phyloP scores from a whole-genome alignment of 129 eudicot genomes.

The Mikania micrantha region DNA sequence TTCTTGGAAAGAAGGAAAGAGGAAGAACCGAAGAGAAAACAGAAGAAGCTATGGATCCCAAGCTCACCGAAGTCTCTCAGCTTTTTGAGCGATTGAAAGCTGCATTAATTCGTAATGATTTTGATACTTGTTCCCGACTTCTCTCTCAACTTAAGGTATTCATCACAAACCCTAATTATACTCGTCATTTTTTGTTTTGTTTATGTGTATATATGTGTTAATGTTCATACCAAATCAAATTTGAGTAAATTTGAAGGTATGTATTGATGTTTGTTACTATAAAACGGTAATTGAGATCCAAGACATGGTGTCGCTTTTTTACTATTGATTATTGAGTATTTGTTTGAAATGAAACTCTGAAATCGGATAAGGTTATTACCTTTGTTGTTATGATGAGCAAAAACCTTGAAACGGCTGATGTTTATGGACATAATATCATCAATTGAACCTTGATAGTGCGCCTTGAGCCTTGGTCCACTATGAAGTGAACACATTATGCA shows the following conservation, averaged over 20 bases:
- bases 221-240: neutral
- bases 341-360: neutral
- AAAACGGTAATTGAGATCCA: slow-evolving; percentile 13
- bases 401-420: neutral
- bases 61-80: slow-evolving; percentile 62
- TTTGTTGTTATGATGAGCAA: neutral
- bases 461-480: too few relatives aligned
- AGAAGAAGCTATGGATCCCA: slow-evolving; percentile 62
- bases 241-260: neutral
- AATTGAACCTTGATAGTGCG: too few relatives aligned
- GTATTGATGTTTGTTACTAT: neutral
- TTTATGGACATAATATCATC: neutral
- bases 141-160: slow-evolving; percentile 86
- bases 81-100: slow-evolving; percentile 78
- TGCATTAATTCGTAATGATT: slow-evolving; percentile 62
- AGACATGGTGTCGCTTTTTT: neutral
- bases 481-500: too few relatives aligned
- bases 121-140: slow-evolving; percentile 50
- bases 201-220: neutral
- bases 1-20: slow-evolving; percentile 32
- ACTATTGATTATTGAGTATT: neutral
- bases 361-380: neutral
- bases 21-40: neutral
- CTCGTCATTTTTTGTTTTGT: neutral
- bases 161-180: slow-evolving; percentile 13